Evolutionary conservation across 108 stramenopile species (phyloP), one percentile per base, ranked within the genome.

Genomic region (Craspedostauros australis): DNA sequence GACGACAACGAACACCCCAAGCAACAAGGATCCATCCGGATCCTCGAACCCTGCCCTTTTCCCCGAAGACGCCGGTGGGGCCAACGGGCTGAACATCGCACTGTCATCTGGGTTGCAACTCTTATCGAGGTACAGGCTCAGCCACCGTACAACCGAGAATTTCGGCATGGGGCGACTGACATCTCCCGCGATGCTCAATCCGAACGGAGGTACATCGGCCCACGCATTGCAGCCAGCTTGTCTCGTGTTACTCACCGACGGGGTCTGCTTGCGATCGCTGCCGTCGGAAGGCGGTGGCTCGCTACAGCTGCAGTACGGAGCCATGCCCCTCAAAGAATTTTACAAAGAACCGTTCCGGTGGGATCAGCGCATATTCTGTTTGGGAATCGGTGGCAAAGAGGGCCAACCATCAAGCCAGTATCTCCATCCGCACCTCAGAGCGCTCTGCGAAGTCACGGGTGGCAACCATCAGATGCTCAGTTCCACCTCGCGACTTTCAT

Each of bases 361-460:
- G 88, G 88, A 89, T 54, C 88, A 89, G 64, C 57, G 88, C 34
- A 75, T 89, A 5, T 85, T 85, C 57, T 73, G 77, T 34, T 40
- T 89, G 31, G 81, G 79, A 39, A 73, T 75, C 34, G 79, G 79
- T 37, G 66, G 54, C 1, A 56, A 50, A 32, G 61, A 66, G 16
- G 39, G 57, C 6, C 43, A 42, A 1, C 32, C 60, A 14, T 68
- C 80, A 11, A 47, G 64, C 2, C 72, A 79, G 19, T 75, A 60
- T 42, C 47, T 88, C 20, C 88, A 82, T 64, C 71, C 76, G 29
- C 77, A 77, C 23, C 60, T 89, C 18, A 42, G 72, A 48, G 75
- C 84, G 18, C 65, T 89, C 6, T 85, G 84, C 48, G 88, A 86
- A 57, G 88, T 89, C n/a, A 86, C 88, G 20, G 88, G 88, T 40